A percentile compares a stretch with the other conserved stretches of the same genome.
Evolutionary conservation across 179 eudicot species (phyloP).

Genomic region (Vitellaria paradoxa): DNA sequence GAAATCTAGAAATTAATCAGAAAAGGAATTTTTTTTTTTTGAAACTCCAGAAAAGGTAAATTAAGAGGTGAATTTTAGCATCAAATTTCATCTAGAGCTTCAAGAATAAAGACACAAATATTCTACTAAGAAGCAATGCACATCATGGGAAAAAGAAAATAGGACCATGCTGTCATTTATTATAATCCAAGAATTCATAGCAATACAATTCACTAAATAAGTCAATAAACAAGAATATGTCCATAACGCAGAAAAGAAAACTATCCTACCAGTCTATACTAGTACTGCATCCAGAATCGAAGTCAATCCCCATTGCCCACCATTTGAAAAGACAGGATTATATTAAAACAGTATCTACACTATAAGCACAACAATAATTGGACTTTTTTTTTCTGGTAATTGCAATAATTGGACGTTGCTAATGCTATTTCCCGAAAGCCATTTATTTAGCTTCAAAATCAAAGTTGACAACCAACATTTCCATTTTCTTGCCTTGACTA

Average conservation of each 20-base stretch:
- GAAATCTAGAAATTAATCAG: not conserved
- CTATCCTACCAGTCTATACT: not conserved
- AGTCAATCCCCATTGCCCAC: not conserved
- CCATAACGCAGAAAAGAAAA: not conserved
- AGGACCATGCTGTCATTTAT: not conserved
- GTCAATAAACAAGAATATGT: not conserved
- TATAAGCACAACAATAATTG: not conserved
- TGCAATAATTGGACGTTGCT: not conserved
- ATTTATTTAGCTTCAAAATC: not conserved
- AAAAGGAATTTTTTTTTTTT: too few species aligned
- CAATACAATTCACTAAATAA: not conserved
- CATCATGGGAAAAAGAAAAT: not conserved
- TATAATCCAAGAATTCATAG: not conserved
- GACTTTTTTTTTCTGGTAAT: too few species aligned
- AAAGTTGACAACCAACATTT: not conserved
- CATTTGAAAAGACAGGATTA: not conserved
- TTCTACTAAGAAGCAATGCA: not conserved
- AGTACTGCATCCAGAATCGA: not conserved
- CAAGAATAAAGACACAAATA: conserved; percentile 1
- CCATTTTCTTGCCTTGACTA: not conserved
- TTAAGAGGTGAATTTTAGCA: too few species aligned
- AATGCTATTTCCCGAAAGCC: not conserved
- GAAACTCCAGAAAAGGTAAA: too few species aligned
- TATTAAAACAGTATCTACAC: too few species aligned
- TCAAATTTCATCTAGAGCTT: not conserved